phyloP scores from a whole-genome alignment of 108 stramenopile species.

The Skeletonema marinoi region DNA sequence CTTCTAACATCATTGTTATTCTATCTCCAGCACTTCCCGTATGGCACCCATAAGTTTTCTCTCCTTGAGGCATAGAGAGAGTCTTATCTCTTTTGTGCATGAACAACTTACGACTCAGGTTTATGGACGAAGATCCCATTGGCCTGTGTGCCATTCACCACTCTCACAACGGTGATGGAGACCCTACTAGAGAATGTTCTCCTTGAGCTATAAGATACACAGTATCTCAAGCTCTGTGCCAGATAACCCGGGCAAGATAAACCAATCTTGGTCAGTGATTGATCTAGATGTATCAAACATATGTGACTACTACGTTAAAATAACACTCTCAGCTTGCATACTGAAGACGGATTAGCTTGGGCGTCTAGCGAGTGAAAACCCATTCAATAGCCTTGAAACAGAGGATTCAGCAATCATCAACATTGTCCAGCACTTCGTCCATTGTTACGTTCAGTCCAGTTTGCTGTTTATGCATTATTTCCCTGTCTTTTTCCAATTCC shows the following conservation, averaged over 20 bases:
- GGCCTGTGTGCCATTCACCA: not conserved
- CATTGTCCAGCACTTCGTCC: constrained; percentile 2
- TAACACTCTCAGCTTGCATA: not conserved
- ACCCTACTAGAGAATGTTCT: not conserved
- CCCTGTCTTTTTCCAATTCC: constrained; percentile 33
- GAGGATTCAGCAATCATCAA: constrained; percentile 17
- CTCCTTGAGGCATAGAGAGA: not conserved
- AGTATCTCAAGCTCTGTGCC: not conserved
- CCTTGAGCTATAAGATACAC: not conserved
- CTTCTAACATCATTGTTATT: no score
- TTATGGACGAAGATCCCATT: not conserved
- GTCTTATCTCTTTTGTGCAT: not conserved
- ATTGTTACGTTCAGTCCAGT: not conserved
- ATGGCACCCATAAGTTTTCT: not conserved
- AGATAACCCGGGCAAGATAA: not conserved
- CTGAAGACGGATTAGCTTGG: not conserved
- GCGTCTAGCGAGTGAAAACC: no score
- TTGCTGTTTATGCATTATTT: constrained; percentile 9
- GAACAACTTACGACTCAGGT: not conserved
- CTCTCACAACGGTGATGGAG: not conserved
- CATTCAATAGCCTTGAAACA: no score
- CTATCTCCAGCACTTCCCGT: not conserved
- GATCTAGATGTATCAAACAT: not conserved
- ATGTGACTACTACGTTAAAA: not conserved
- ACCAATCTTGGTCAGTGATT: not conserved